Evolutionary conservation across 2,329 filamentous ascomycete species (phyloP).

Genomic region (Ascochyta clinopodiicola): DNA sequence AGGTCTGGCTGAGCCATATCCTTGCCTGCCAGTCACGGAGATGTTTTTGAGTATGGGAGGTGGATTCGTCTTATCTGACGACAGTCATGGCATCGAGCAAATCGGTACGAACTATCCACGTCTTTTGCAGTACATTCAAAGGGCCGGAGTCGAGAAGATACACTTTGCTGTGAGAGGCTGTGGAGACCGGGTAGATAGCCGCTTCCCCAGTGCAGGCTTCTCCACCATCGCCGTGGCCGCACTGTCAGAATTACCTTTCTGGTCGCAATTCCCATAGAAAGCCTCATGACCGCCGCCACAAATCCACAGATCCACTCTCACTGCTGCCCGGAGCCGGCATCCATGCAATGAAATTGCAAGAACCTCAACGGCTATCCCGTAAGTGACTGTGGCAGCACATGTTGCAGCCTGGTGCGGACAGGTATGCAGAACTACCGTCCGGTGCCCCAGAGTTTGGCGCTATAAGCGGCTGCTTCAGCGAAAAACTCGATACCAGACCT

Average conservation of each 20-base stretch:
- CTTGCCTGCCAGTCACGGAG: constrained; percentile 77
- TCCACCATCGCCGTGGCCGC: constrained; percentile 41
- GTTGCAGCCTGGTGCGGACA: background rate
- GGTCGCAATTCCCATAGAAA: constrained; percentile 23
- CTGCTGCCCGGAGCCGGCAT: constrained; percentile 8
- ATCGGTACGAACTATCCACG: constrained; percentile 82
- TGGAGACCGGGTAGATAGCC: constrained; percentile 33
- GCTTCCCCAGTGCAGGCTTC: constrained; percentile 46
- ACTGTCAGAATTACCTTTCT: constrained; percentile 40
- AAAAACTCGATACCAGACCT: constrained; percentile 36
- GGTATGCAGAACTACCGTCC: background rate
- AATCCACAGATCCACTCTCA: constrained; percentile 12
- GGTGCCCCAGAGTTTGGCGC: constrained; percentile 23
- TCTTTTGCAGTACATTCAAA: constrained; percentile 73
- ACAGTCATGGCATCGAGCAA: constrained; percentile 89
- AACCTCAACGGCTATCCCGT: constrained; percentile 7
- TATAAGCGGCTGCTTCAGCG: constrained; percentile 34
- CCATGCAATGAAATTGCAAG: constrained; percentile 16
- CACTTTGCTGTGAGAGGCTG: constrained; percentile 35
- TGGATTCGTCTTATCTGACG: constrained; percentile 89
- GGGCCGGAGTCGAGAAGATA: constrained; percentile 68
- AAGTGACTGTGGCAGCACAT: constrained; percentile 19
- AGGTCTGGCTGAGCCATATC: constrained; percentile 90
- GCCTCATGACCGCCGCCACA: constrained; percentile 1
- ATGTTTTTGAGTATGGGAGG: constrained; percentile 78